Evolutionary conservation across 164 flowering plant genomes (phyloP), one percentile per base, ranked within the genome.

Genomic region (Dillenia turbinata): DNA sequence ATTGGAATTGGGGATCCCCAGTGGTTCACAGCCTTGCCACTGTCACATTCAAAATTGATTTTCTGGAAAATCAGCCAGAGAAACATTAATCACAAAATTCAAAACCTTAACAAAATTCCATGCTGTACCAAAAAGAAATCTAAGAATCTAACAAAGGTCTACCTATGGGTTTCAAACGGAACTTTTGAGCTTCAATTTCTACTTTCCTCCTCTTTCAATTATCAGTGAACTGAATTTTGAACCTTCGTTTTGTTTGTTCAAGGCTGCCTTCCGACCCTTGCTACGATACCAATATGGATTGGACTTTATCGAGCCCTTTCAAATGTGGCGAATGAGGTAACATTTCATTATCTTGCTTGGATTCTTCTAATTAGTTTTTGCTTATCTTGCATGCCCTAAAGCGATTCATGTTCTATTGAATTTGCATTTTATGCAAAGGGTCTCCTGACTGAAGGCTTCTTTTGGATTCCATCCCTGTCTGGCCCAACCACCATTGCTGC

Each of bases 391-490:
- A 44, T 24, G 14, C 13, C n/a, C 46, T 10, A 49, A 14, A 51
- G 16, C 47, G 55, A 17, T 52, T 47, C 9, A 14, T 58, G 6
- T 26, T 49, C 16, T 53, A 53, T 48, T 52, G 8, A 22, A 57
- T 56, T 19, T 59, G 8, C 2, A 9, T 64, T 62, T 49, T 47
- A 60, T 78, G 19, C 71, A 11, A 73, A 94, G 99, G 99, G 99
- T 44, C 94, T 94, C 54, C 88, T 94, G 53, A 79, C 95, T 12
- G 99, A 89, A 79, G 97, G 97, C 64, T 94, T 94, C 78, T 94
- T 94, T 69, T 94, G 99, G 99, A 94, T 94, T 71, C 99, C 99
- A 48, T 89, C 99, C 48, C 78, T 94, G n/a, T 81, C 96, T 69
- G 99, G 96, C 74, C 99, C 99, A 57, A 94, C 99, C 12, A 88